phyloP scores from a whole-genome alignment of 2,329 filamentous ascomycete genomes.

The Curvularia sp. region DNA sequence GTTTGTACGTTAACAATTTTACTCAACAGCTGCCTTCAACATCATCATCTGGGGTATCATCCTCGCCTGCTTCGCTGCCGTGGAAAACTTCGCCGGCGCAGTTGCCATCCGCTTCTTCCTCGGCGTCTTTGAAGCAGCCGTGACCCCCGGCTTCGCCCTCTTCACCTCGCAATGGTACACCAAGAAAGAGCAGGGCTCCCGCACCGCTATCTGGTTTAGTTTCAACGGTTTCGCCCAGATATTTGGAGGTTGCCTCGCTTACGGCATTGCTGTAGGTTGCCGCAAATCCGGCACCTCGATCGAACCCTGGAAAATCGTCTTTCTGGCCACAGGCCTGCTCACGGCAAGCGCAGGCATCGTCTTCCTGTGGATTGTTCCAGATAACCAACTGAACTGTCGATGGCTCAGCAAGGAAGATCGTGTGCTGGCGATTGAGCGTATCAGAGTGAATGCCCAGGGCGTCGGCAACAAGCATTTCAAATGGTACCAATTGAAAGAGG shows the following conservation, averaged over 20 bases:
- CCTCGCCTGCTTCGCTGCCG: constrained; percentile 68
- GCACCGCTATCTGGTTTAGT: constrained; percentile 71
- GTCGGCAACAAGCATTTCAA: constrained; percentile 75
- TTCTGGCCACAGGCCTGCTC: constrained; percentile 55
- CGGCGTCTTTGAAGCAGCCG: constrained; percentile 71
- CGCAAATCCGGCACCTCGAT: constrained; percentile 63
- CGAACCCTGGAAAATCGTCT: constrained; percentile 69
- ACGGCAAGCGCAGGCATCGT: constrained; percentile 52
- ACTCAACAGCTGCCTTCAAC: constrained; percentile 58
- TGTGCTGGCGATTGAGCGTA: constrained; percentile 71
- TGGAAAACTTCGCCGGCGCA: constrained; percentile 65
- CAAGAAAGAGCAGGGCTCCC: constrained; percentile 68
- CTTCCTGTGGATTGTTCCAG: constrained; percentile 59
- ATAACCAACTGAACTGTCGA: constrained; percentile 66
- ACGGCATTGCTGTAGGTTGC: constrained; percentile 66
- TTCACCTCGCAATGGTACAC: constrained; percentile 77
- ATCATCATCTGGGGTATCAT: constrained; percentile 69
- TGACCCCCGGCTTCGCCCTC: constrained; percentile 72
- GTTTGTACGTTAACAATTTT: constrained; percentile 3
- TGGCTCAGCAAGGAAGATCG: constrained; percentile 72
- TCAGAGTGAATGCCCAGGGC: constrained; percentile 77
- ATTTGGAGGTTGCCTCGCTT: constrained; percentile 67
- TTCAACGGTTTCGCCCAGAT: constrained; percentile 71
- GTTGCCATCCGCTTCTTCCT: constrained; percentile 72
- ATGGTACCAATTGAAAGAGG: constrained; percentile 68